A percentile compares a stretch with the other conserved stretches of the same genome.
These are phyloP conservation scores for Oleoguttula mirabilis DNA, from an alignment of 495 filamentous ascomycete species.

Conservation along the genomic window DNA sequence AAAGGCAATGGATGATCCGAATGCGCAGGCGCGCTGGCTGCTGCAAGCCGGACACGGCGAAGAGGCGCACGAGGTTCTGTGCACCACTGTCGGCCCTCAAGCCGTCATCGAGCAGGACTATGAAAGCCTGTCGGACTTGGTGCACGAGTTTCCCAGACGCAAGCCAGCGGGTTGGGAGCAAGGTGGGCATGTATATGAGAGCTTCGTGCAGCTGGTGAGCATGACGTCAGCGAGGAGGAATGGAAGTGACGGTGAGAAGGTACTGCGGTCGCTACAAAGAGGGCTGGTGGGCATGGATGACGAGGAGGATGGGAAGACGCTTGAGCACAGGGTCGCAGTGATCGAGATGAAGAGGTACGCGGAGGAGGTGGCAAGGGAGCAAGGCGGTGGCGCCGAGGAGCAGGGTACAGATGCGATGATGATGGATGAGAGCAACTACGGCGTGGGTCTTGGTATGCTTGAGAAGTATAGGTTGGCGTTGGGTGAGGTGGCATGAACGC, in stretches of 20 bases:
- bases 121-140: constrained; percentile 45
- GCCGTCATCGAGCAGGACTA: constrained; percentile 70
- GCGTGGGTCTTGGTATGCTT: constrained; percentile 1
- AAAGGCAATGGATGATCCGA: constrained; percentile 50
- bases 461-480: constrained; percentile 11
- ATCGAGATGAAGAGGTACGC: constrained; percentile 54
- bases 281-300: constrained; percentile 53
- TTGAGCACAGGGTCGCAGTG: constrained; percentile 70
- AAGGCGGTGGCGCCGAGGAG: constrained; percentile 44
- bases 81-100: constrained; percentile 61
- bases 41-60: constrained; percentile 61
- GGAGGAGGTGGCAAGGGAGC: constrained; percentile 48
- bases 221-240: constrained; percentile 26
- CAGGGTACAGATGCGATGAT: constrained; percentile 32
- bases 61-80: constrained; percentile 74
- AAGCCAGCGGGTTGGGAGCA: constrained; percentile 51
- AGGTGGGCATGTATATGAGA: constrained; percentile 71
- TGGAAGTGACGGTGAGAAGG: constrained; percentile 24
- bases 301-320: constrained; percentile 42
- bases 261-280: constrained; percentile 48
- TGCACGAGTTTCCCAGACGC: constrained; percentile 51
- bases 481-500: constrained; percentile 5
- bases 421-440: background rate
- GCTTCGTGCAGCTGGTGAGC: constrained; percentile 55
- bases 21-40: constrained; percentile 59